Percentiles rank a stretch among this genome's conserved stretches.
Evolutionary conservation across 2,329 filamentous ascomycete species (phyloP).

Genomic region (Apiospora arundinis): DNA sequence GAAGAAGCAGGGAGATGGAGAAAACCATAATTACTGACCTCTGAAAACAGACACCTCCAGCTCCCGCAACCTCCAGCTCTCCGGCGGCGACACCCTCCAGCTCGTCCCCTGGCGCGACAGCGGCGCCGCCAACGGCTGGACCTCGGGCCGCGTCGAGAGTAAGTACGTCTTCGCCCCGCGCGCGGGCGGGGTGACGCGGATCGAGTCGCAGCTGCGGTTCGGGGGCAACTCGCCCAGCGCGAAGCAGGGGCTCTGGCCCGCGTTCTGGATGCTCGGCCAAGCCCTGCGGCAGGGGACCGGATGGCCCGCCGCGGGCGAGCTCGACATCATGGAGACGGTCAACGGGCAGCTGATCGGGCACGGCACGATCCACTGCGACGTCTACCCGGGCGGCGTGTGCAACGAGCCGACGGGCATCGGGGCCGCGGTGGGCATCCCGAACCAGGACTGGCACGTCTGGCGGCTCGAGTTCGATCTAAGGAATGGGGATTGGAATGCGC

Average conservation of each 20-base stretch:
- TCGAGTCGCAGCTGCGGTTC: slow-evolving; percentile 48
- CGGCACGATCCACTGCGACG: slow-evolving; percentile 51
- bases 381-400: slow-evolving; percentile 46
- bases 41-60: slow-evolving; percentile 21
- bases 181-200: slow-evolving; percentile 44
- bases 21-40: neutral
- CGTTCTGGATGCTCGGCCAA: slow-evolving; percentile 53
- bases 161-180: slow-evolving; percentile 42
- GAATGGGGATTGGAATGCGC: slow-evolving; percentile 48
- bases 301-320: slow-evolving; percentile 52
- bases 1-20: too few relatives aligned
- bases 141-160: slow-evolving; percentile 52
- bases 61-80: slow-evolving; percentile 25
- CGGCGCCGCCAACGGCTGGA: slow-evolving; percentile 42
- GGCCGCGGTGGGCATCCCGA: slow-evolving; percentile 41
- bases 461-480: slow-evolving; percentile 54
- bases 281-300: slow-evolving; percentile 46
- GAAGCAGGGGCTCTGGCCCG: slow-evolving; percentile 52
- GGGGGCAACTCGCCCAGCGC: slow-evolving; percentile 33
- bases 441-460: slow-evolving; percentile 56
- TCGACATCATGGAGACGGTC: slow-evolving; percentile 52
- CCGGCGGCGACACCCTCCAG: slow-evolving; percentile 27
- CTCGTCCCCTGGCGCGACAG: slow-evolving; percentile 26
- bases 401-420: slow-evolving; percentile 45
- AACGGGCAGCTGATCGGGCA: slow-evolving; percentile 45